These are phyloP conservation scores for Ophiostoma sp. DNA, from an alignment of 2,329 filamentous ascomycete species.

Conservation along the genomic window DNA sequence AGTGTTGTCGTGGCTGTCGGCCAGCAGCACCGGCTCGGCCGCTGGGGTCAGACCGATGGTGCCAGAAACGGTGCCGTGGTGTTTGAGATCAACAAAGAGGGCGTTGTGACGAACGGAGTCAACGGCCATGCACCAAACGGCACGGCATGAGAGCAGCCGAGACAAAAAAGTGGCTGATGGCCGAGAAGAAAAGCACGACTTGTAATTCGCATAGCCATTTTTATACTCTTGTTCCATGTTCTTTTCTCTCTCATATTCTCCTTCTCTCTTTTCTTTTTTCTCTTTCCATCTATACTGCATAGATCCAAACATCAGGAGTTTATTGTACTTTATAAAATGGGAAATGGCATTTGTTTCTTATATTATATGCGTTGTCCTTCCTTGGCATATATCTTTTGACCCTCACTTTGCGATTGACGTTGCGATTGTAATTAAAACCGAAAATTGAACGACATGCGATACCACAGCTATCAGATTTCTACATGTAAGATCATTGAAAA, in stretches of 20 bases:
- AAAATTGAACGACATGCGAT: too few species aligned
- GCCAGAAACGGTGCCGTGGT: constrained; percentile 81
- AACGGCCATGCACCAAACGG: constrained; percentile 21
- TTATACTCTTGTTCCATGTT: not conserved
- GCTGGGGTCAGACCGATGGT: constrained; percentile 62
- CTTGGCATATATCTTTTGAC: not conserved
- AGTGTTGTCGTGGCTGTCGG: constrained; percentile 82
- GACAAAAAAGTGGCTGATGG: constrained; percentile 14
- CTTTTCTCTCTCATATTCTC: constrained; percentile 10
- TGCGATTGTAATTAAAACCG: too few species aligned
- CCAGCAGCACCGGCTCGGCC: constrained; percentile 77
- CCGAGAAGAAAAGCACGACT: constrained; percentile 9
- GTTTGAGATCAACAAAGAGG: constrained; percentile 59
- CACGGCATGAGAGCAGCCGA: constrained; percentile 3
- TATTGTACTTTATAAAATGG: constrained; percentile 6
- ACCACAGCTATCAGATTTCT: too few species aligned
- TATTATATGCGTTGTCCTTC: not conserved
- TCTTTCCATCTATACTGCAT: constrained; percentile 4
- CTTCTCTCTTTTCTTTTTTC: not conserved
- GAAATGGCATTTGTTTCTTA: constrained; percentile 7
- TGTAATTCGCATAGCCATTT: constrained; percentile 20
- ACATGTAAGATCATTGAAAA: too few species aligned
- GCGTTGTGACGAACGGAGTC: constrained; percentile 1
- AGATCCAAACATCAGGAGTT: constrained; percentile 6
- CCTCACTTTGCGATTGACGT: not conserved